Percentiles rank a stretch among this genome's conserved stretches.
Conservation (phyloP, 768 basidiomycete species). For the Hysterangium stoloniferum region DNA sequence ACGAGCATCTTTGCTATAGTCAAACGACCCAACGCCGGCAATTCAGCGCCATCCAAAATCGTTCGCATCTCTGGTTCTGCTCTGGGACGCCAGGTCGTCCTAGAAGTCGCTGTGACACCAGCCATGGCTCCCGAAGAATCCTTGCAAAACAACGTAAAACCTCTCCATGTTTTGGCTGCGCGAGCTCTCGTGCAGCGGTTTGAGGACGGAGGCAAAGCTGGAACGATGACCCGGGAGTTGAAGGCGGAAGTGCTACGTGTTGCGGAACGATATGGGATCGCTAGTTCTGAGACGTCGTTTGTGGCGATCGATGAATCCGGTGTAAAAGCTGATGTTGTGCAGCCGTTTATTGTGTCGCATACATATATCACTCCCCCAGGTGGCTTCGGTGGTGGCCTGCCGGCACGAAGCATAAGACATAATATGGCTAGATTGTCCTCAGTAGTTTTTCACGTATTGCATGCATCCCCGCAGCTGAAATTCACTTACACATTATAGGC, state of each 20-base stretch:
- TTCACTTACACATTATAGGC: no score
- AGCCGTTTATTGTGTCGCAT: no score
- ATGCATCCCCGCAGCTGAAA: no score
- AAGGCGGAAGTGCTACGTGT: constrained; percentile 43
- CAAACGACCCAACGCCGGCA: background rate
- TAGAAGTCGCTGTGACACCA: constrained; percentile 13
- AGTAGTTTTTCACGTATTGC: no score
- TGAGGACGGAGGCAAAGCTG: constrained; percentile 22
- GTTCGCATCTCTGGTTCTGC: constrained; percentile 10
- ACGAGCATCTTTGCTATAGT: constrained; percentile 15
- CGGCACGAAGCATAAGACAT: no score
- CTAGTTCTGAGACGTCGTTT: constrained; percentile 47
- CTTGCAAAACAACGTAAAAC: constrained; percentile 13
- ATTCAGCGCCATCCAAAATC: background rate
- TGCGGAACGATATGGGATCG: constrained; percentile 44
- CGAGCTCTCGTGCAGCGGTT: constrained; percentile 45
- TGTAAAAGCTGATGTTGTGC: no score
- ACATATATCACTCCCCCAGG: no score
- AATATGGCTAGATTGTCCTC: no score
- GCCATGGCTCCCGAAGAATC: background rate
- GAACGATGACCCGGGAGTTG: constrained; percentile 23
- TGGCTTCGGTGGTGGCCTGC: no score
- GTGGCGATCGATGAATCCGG: constrained; percentile 45
- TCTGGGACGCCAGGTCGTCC: constrained; percentile 11
- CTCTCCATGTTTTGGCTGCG: constrained; percentile 50